These are phyloP conservation scores for Lipomyces yamanashiensis DNA, from an alignment of 805 yeast genomes.

Conservation along the genomic window DNA sequence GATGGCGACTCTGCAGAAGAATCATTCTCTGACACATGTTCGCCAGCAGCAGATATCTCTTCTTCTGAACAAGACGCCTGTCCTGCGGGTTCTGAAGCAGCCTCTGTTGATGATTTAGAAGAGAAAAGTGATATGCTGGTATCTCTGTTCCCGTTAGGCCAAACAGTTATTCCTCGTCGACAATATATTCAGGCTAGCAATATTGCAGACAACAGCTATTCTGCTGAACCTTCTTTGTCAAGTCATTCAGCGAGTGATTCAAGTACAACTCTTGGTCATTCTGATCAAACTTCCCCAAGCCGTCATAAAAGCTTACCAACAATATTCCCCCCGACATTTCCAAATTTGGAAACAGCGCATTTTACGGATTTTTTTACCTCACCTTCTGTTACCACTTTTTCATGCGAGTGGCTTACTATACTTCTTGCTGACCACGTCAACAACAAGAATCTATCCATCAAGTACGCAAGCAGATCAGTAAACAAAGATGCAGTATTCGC, in stretches of 20 bases:
- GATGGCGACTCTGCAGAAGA: neutral
- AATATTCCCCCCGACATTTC: neutral
- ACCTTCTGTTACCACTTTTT: conserved; percentile 23
- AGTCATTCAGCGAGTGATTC: neutral
- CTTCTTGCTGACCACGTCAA: conserved; percentile 22
- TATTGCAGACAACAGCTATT: too few species aligned
- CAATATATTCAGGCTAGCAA: too few species aligned
- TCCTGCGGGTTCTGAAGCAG: too few species aligned
- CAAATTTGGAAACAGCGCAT: conserved; percentile 20
- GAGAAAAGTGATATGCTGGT: too few species aligned
- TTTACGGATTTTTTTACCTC: conserved; percentile 31
- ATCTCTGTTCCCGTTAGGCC: too few species aligned
- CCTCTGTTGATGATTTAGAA: too few species aligned
- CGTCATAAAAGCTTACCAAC: conserved; percentile 1
- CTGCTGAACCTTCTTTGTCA: neutral
- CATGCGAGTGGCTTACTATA: conserved; percentile 26
- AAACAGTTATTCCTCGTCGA: too few species aligned
- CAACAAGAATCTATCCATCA: conserved; percentile 16
- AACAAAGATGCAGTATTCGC: conserved; percentile 32
- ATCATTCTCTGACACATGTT: too few species aligned
- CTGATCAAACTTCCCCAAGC: neutral
- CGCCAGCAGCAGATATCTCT: too few species aligned
- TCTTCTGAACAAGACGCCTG: too few species aligned
- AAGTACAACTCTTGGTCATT: neutral
- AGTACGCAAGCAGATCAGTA: conserved; percentile 26